These are phyloP conservation scores for Nitzschia putrida DNA, from an alignment of 108 stramenopile species.

Conservation along the genomic window DNA sequence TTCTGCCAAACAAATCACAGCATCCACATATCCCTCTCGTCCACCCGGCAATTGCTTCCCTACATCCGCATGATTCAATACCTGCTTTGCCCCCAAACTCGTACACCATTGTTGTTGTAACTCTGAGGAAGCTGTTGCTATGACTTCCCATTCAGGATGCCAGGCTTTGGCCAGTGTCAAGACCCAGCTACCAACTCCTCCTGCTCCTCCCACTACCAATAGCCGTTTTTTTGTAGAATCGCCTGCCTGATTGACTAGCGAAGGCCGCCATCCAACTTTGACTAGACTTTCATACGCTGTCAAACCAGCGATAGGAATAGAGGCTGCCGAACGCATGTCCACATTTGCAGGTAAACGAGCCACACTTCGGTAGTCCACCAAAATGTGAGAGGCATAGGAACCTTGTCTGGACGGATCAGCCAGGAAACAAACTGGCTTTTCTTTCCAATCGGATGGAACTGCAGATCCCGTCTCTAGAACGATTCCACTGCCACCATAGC, in stretches of 20 bases:
- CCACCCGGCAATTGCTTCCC: conserved; percentile 32
- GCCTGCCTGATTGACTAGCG: background rate
- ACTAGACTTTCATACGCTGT: conserved; percentile 52
- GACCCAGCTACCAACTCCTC: conserved; percentile 61
- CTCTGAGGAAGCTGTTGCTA: conserved; percentile 38
- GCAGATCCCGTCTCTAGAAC: conserved; percentile 20
- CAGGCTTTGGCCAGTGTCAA: conserved; percentile 28
- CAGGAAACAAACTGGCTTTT: conserved; percentile 41
- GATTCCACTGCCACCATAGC: conserved; percentile 49
- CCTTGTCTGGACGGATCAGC: conserved; percentile 42
- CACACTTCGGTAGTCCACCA: conserved; percentile 41
- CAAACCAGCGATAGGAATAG: conserved; percentile 47
- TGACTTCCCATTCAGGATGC: conserved; percentile 44
- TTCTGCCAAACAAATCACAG: conserved; percentile 54
- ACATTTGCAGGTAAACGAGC: conserved; percentile 33
- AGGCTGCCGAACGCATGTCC: conserved; percentile 29
- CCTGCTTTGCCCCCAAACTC: conserved; percentile 28
- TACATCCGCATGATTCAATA: conserved; percentile 38
- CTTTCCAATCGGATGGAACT: conserved; percentile 9
- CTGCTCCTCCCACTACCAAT: conserved; percentile 50
- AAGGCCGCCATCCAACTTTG: conserved; percentile 33
- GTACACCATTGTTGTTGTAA: conserved; percentile 44
- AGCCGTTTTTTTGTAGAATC: conserved; percentile 15
- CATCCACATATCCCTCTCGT: conserved; percentile 47
- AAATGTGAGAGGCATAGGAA: conserved; percentile 44